phyloP scores from a whole-genome alignment of 1,139 yeast genomes.

The Scheffersomyces parashehatae region DNA sequence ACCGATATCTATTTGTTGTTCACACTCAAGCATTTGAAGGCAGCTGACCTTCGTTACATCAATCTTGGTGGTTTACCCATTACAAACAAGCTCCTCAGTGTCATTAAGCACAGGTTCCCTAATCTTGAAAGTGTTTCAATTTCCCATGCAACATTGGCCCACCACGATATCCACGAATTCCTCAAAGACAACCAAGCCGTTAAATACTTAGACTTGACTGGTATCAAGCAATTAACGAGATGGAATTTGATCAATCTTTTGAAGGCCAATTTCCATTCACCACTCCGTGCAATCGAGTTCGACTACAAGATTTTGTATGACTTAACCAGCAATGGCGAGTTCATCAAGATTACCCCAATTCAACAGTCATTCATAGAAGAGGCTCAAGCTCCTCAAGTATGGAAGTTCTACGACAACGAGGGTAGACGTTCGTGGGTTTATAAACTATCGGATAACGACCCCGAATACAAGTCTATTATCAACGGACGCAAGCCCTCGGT shows the following conservation, averaged over 20 bases:
- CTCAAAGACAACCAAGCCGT: slow-evolving; percentile 32
- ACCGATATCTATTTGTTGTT: slow-evolving; percentile 59
- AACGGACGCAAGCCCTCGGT: slow-evolving; percentile 10
- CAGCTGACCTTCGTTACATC: slow-evolving; percentile 53
- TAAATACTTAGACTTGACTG: slow-evolving; percentile 40
- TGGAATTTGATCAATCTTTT: slow-evolving; percentile 28
- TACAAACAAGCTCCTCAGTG: slow-evolving; percentile 50
- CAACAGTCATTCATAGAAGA: slow-evolving; percentile 28
- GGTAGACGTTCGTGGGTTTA: slow-evolving; percentile 88
- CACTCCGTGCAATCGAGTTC: slow-evolving; percentile 37
- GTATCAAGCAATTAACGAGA: slow-evolving; percentile 34
- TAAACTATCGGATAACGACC: slow-evolving; percentile 42
- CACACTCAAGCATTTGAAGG: slow-evolving; percentile 54
- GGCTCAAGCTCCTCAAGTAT: slow-evolving; percentile 32
- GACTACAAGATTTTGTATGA: slow-evolving; percentile 43
- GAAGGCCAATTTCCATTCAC: slow-evolving; percentile 28
- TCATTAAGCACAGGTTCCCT: slow-evolving; percentile 56
- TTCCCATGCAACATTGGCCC: slow-evolving; percentile 55
- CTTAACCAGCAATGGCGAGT: slow-evolving; percentile 43
- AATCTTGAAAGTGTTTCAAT: slow-evolving; percentile 62
- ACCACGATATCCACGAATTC: slow-evolving; percentile 51
- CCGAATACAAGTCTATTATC: slow-evolving; percentile 33
- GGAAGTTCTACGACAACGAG: slow-evolving; percentile 59
- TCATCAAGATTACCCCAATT: slow-evolving; percentile 31
- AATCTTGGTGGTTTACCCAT: slow-evolving; percentile 79